Base-by-base conservation (phyloP, 768 basidiomycete species). In the Pseudohyphozyma bogoriensis region DNA sequence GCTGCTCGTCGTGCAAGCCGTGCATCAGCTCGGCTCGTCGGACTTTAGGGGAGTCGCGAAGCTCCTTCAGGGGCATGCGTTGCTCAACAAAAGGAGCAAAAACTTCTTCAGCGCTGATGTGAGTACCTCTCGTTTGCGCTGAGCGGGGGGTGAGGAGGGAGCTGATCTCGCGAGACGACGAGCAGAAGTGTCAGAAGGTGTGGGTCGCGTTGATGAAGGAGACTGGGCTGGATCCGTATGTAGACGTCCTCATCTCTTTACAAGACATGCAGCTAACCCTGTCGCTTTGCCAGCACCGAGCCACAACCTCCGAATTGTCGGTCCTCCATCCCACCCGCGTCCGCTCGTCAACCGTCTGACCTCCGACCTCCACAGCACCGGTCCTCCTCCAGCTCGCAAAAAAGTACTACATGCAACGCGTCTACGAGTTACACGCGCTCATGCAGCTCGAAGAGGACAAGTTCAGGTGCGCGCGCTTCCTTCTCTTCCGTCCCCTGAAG, bases 321-420 rank as follows among this genome's bases (percentile, higher is more conserved):
- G 28, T 18, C 26, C 29, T 7, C 16, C 28, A 3, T 31, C 24
- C n/a, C n/a, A n/a, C n/a, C n/a, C n/a, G n/a, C n/a, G n/a, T n/a
- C 13, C 47, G 13, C 24, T 49, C 9, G 20, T 11, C 5, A 20
- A 2, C 4, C 9, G 15, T 8, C 10, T 24, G n/a, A 13, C 24
- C 24, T n/a, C 45, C 18, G 24, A 49, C 28, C 12, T 15, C 3
- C 5, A 24, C 55, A 66, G 65, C 51, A 10, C 36, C 61, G 11
- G 55, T 50, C 15, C 44, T 66, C 11, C 58, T 56, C 52, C 50
- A 58, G 45, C 28, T 66, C 33, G 65, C 65, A 6, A 61, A 58
- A 36, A 58, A 56, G 36, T 66, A 60, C 53, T 66, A 63, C 59
- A 58, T 63, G 52, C 55, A 63, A 31, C 58, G 65, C 7, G 65